A percentile compares a stretch with the other conserved stretches of the same genome.
These are phyloP conservation scores for Aureobasidium lini DNA, from an alignment of 2,329 filamentous ascomycete species.

Conservation along the genomic window DNA sequence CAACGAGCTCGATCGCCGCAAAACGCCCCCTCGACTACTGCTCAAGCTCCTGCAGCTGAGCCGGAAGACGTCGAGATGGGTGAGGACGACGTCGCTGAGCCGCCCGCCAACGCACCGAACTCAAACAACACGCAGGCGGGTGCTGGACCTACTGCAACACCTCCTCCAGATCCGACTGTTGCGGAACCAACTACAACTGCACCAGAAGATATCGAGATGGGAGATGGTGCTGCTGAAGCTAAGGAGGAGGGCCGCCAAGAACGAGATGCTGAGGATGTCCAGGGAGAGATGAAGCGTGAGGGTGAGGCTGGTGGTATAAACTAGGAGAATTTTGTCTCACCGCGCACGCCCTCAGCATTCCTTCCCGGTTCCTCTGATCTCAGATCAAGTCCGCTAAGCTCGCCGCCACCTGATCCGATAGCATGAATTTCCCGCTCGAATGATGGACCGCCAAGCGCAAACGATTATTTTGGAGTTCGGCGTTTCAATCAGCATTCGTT, in stretches of 20 bases:
- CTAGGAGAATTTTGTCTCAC: neutral
- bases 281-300: constrained; percentile 21
- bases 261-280: constrained; percentile 23
- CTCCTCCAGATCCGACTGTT: neutral
- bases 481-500: neutral
- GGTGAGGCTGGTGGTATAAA: constrained; percentile 12
- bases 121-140: neutral
- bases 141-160: neutral
- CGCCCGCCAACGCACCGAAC: neutral
- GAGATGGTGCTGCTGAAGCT: constrained; percentile 5
- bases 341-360: neutral
- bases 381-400: too few relatives aligned
- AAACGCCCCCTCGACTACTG: neutral
- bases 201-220: constrained; percentile 14
- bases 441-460: too few relatives aligned
- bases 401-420: too few relatives aligned
- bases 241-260: constrained; percentile 27
- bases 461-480: neutral
- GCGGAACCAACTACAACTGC: neutral
- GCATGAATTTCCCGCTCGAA: too few relatives aligned
- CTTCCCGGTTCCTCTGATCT: too few relatives aligned
- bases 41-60: neutral
- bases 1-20: constrained; percentile 6
- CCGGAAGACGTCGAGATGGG: constrained; percentile 22
- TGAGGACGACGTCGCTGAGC: constrained; percentile 15